Evolutionary conservation across 148 eudicot genomes (phyloP).

Genomic region (Dianthus caryophyllus): DNA sequence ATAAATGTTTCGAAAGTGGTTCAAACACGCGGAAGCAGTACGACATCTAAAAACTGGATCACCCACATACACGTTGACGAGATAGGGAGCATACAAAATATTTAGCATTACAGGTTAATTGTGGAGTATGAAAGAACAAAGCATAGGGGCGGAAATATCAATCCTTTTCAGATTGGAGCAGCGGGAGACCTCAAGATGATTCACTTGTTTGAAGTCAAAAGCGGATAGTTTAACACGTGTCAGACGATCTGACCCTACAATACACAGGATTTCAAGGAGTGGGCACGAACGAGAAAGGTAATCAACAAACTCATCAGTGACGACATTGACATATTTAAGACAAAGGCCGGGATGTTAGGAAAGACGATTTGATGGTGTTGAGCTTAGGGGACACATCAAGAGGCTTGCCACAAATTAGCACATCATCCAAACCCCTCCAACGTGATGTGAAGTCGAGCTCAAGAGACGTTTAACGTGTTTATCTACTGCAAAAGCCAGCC

Average conservation of each 20-base stretch:
- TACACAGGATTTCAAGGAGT: too few species aligned
- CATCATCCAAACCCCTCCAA: background rate
- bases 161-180: background rate
- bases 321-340: slow-evolving; percentile 9
- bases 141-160: slow-evolving; percentile 7
- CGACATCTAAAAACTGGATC: background rate
- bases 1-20: background rate
- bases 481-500: slow-evolving; percentile 11
- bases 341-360: background rate
- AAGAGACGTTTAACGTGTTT: slow-evolving; percentile 13
- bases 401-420: background rate
- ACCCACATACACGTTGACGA: background rate
- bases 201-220: background rate
- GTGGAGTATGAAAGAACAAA: background rate
- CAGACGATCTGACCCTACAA: slow-evolving; percentile 6
- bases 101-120: background rate
- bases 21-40: background rate
- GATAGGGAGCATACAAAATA: slow-evolving; percentile 5
- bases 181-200: background rate
- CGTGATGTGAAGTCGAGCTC: background rate
- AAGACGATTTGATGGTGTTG: background rate
- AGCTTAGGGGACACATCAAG: slow-evolving; percentile 3
- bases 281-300: slow-evolving; percentile 2
- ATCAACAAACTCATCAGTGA: slow-evolving; percentile 1
- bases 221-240: background rate